Evolutionary conservation across 192 early-diverging fungal species (phyloP).

Genomic region (Polychytrium aggregatum): DNA sequence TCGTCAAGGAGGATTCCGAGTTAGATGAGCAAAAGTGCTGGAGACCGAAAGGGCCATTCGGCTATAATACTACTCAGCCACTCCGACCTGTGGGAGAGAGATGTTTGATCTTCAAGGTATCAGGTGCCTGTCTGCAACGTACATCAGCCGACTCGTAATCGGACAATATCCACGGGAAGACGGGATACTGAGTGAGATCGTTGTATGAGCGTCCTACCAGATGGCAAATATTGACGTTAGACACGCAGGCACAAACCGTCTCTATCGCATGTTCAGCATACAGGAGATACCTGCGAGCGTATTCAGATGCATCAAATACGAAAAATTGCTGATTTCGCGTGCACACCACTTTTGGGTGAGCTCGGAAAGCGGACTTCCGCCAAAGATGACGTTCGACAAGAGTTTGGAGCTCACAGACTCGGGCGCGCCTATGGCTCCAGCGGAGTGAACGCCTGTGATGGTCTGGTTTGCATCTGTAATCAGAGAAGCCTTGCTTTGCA

Average conservation of each 20-base stretch:
- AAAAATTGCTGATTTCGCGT: constrained; percentile 78
- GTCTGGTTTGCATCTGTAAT: constrained; percentile 28
- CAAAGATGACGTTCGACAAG: constrained; percentile 42
- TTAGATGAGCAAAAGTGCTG: too few species aligned
- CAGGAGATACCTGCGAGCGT: constrained; percentile 73
- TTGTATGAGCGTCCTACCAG: constrained; percentile 14
- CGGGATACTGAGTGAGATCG: constrained; percentile 82
- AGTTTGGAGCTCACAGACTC: constrained; percentile 27
- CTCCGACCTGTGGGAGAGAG: too few species aligned
- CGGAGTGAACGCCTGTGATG: too few species aligned
- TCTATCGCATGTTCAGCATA: too few species aligned
- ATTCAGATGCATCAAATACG: constrained; percentile 80
- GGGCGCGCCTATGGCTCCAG: too few species aligned
- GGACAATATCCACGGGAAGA: constrained; percentile 79
- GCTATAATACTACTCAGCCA: too few species aligned
- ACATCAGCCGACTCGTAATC: constrained; percentile 64
- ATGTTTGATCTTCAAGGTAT: too few species aligned
- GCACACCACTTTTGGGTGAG: constrained; percentile 67
- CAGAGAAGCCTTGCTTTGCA: constrained; percentile 36
- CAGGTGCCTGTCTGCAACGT: too few species aligned
- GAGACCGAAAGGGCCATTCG: too few species aligned
- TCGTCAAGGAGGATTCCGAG: too few species aligned
- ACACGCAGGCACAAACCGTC: too few species aligned
- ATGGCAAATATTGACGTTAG: too few species aligned
- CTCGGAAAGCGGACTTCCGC: constrained; percentile 47